Evolutionary conservation across 2,329 filamentous ascomycete species (phyloP).

Genomic region (Penicillium nordicum): DNA sequence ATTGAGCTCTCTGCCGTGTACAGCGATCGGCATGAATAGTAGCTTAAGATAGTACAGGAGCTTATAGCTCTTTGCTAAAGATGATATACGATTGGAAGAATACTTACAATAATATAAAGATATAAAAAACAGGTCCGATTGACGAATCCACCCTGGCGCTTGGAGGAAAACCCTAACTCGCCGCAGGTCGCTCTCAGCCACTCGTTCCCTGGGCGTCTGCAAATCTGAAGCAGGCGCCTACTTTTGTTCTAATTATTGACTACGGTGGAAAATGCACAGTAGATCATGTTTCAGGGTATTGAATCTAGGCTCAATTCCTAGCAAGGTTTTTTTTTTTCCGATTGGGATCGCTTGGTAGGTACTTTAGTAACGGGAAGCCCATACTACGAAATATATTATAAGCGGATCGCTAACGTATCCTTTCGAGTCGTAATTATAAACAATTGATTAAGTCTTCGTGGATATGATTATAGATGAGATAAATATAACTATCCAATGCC

Average conservation of each 20-base stretch:
- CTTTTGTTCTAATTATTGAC: neutral
- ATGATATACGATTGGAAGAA: neutral
- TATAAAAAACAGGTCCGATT: neutral
- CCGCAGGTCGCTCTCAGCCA: constrained; percentile 25
- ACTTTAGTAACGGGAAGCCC: neutral
- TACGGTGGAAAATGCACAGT: neutral
- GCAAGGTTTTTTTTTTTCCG: neutral
- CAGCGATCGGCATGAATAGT: neutral
- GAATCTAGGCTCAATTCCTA: neutral
- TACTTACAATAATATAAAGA: neutral
- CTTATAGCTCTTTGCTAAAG: neutral
- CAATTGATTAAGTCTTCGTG: neutral
- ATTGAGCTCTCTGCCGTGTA: neutral
- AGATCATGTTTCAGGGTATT: constrained; percentile 19
- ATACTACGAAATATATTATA: neutral
- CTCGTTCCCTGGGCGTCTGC: constrained; percentile 12
- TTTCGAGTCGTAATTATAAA: neutral
- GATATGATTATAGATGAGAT: constrained; percentile 1
- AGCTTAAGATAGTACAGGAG: neutral
- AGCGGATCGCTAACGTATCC: neutral
- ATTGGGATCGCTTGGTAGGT: neutral
- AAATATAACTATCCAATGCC: neutral
- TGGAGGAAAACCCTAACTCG: constrained; percentile 15
- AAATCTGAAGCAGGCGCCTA: constrained; percentile 21
- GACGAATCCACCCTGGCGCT: constrained; percentile 28